Percentiles rank a stretch among this genome's conserved stretches.
Conservation (phyloP, 2,329 filamentous ascomycete genomes). For the Amphichorda felina region DNA sequence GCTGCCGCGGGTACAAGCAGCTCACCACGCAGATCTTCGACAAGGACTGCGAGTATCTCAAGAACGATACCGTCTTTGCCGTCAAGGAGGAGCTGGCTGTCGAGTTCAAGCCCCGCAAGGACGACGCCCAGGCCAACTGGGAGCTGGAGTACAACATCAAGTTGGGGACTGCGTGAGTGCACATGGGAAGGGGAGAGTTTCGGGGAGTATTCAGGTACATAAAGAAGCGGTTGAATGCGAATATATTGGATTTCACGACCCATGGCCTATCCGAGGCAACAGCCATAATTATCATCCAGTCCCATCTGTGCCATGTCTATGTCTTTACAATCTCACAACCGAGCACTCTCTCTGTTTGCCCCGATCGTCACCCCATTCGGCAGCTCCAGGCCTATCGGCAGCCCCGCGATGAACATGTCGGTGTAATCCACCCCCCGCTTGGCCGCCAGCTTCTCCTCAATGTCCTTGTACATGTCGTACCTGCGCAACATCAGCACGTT, state of each 20-base stretch:
- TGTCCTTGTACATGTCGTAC: slow-evolving; percentile 47
- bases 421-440: slow-evolving; percentile 18
- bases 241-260: too few relatives aligned
- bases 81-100: slow-evolving; percentile 39
- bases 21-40: slow-evolving; percentile 70
- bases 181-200: too few relatives aligned
- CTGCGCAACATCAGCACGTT: slow-evolving; percentile 13
- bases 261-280: too few relatives aligned
- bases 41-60: slow-evolving; percentile 47
- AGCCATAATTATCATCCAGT: too few relatives aligned
- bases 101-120: slow-evolving; percentile 23
- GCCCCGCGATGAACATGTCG: slow-evolving; percentile 25
- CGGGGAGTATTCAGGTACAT: too few relatives aligned
- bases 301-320: too few relatives aligned
- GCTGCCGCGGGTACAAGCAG: slow-evolving; percentile 40
- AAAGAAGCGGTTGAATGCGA: too few relatives aligned
- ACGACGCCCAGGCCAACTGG: slow-evolving; percentile 35
- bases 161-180: slow-evolving; percentile 15
- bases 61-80: slow-evolving; percentile 39
- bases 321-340: not conserved
- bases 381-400: slow-evolving; percentile 34
- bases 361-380: slow-evolving; percentile 33
- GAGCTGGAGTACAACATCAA: slow-evolving; percentile 52
- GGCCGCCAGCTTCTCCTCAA: slow-evolving; percentile 33
- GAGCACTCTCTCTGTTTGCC: slow-evolving; percentile 1